These are phyloP conservation scores for Paralagenidium karlingii DNA, from an alignment of 352 stramenopile species.

Conservation along the genomic window DNA sequence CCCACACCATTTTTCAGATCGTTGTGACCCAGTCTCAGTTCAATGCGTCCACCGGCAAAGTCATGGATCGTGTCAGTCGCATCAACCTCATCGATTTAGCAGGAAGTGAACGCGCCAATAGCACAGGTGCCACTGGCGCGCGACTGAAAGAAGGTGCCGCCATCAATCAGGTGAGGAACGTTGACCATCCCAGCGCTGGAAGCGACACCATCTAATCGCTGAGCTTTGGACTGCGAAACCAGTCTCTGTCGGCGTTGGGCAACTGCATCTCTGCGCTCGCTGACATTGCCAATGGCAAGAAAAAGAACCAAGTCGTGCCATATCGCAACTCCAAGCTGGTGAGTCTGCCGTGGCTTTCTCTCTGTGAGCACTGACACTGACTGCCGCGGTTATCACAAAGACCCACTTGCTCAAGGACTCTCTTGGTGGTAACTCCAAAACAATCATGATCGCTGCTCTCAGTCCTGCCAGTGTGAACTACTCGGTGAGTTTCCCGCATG, in stretches of 20 bases:
- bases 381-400: constrained; percentile 5
- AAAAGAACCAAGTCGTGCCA: constrained; percentile 75
- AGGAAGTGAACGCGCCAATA: constrained; percentile 79
- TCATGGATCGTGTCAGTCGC: constrained; percentile 72
- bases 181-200: not conserved
- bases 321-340: constrained; percentile 91
- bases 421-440: constrained; percentile 82
- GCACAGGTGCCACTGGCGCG: constrained; percentile 79
- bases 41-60: constrained; percentile 53
- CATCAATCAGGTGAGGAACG: constrained; percentile 93
- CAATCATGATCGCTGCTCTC: constrained; percentile 84
- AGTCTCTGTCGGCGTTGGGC: constrained; percentile 81
- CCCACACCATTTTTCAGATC: constrained; percentile 79
- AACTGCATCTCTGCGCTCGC: constrained; percentile 88
- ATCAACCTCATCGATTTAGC: constrained; percentile 90
- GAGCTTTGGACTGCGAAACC: not conserved
- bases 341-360: not conserved
- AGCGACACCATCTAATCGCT: not conserved
- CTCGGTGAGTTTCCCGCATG: constrained; percentile 17
- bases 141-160: constrained; percentile 87
- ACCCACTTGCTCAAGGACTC: constrained; percentile 81
- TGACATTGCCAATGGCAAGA: constrained; percentile 78
- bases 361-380: not conserved
- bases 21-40: constrained; percentile 69
- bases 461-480: constrained; percentile 83